Base-by-base conservation (phyloP, 225 moss, liverwort and hornwort genomes). In the Lunularia cruciata region DNA sequence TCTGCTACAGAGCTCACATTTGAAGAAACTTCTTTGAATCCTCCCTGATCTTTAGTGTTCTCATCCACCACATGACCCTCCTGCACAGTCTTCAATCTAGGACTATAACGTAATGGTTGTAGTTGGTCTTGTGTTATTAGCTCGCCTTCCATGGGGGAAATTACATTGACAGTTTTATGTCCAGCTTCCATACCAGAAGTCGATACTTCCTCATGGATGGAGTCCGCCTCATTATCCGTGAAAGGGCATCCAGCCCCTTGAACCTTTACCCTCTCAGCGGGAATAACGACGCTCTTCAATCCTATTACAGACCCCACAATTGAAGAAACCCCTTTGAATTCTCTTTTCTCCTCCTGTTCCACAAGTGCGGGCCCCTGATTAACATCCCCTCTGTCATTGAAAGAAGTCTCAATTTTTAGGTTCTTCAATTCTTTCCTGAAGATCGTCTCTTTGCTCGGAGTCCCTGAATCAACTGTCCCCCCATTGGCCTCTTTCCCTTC, bases 241-340 rank as follows among this genome's bases (percentile, higher is more conserved):
- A 35, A 9, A 6, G 11, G 0, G 8, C 31, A n/a, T 58, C 0
- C 12, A 42, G 19, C 12, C 16, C 34, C 49, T 66, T 48, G 47
- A 32, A 31, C 47, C 11, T 42, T 59, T 7, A 59, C 3, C 62
- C 19, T 40, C 14, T 40, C 38, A 11, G 11, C 12, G 38, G 5
- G 39, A 34, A 59, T 18, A 5, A 34, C 38, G 11, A 39, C 62
- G 19, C 38, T 63, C 28, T 31, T 65, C 46, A 65, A 32, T 8
- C 30, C 26, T 26, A 11, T 26, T 19, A 45, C 30, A 19, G 28
- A 46, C 22, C 46, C 45, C 16, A 46, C 65, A 19, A 18, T 45
- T 27, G 65, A 66, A 47, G 47, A 47, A 47, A 66, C 47, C 4
- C 28, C 47, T 33, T 66, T 48, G 16, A 32, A 66, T 66, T 48